Base-by-base conservation (phyloP, 1,284 basidiomycete species). In the Naganishia albida region DNA sequence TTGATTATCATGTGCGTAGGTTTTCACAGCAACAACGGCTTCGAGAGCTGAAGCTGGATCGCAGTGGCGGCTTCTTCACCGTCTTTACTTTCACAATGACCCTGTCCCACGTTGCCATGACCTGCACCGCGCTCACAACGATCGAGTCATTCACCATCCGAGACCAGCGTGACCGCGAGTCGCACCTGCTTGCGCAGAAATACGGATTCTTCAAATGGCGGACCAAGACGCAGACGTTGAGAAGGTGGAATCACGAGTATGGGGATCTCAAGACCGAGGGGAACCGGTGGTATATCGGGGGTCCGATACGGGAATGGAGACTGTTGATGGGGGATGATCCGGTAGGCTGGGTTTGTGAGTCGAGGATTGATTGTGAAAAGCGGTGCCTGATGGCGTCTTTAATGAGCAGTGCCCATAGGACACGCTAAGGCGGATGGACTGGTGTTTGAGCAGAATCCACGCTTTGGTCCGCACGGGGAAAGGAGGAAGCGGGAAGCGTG, bases 401-500 rank as follows among this genome's bases (percentile, higher is more conserved):
- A 23, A 39, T 51, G 16, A 38, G 38, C 64, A 80, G 78, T 80
- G 1, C 78, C 78, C 0, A 68, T 80, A 8, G 77, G 77, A 2
- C 65, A 69, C 16, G 73, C 78, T 2, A 63, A 69, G 23, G 77
- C 75, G 1, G 74, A 80, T 59, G 78, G 78, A 0, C 38, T 77
- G 16, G 67, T 75, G 39, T 79, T 72, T 66, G 57, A 66, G 1
- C 67, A 70, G 20, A 78, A 78, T 66, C 74, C 74, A 7, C 69
- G 72, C 7, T 78, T 80, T 63, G 78, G 77, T 7, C 74, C 75
- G 0, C 71, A 77, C 62, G 78, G 78, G 1, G 74, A 78, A 64
- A 76, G 78, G 73, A 65, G 77, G 40, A 72, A 68, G 59, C 72
- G 74, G 65, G 62, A 72, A 46, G 72, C 77, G 46, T 78, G 78